Evolutionary conservation across 2,329 filamentous ascomycete genomes (phyloP).

Genomic region (Kalmusia sp.): DNA sequence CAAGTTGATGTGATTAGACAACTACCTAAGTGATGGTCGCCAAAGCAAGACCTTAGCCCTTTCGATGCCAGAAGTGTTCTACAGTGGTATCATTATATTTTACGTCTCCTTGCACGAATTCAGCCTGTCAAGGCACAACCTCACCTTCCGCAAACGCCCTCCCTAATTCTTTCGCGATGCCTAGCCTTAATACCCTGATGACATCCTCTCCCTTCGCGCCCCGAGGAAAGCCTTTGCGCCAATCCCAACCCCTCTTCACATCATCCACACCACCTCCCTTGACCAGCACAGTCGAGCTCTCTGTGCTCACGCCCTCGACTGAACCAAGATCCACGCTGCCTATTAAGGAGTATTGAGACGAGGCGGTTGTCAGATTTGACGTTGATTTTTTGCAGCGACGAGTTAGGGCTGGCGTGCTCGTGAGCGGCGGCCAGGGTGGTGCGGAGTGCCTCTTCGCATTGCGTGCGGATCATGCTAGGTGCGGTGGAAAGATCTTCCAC

Average conservation of each 20-base stretch:
- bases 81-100: conserved; percentile 7
- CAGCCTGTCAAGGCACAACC: conserved; percentile 45
- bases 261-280: conserved; percentile 39
- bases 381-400: conserved; percentile 65
- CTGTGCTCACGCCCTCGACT: conserved; percentile 37
- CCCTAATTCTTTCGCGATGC: conserved; percentile 76
- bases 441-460: conserved; percentile 79
- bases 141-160: conserved; percentile 73
- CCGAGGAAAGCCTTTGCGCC: conserved; percentile 65
- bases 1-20: no score
- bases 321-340: conserved; percentile 75
- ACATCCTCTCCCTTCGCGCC: conserved; percentile 71
- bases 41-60: not conserved
- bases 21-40: not conserved
- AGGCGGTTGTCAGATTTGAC: conserved; percentile 60
- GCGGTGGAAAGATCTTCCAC: conserved; percentile 83
- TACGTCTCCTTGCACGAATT: not conserved
- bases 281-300: conserved; percentile 58
- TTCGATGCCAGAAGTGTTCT: not conserved
- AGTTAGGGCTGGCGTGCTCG: conserved; percentile 42
- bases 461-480: conserved; percentile 71
- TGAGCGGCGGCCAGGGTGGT: conserved; percentile 76
- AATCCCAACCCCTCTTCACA: conserved; percentile 74
- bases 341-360: conserved; percentile 71
- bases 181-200: conserved; percentile 74